Conservation (phyloP, 495 filamentous ascomycete species). For the Xylaria palmicola region DNA sequence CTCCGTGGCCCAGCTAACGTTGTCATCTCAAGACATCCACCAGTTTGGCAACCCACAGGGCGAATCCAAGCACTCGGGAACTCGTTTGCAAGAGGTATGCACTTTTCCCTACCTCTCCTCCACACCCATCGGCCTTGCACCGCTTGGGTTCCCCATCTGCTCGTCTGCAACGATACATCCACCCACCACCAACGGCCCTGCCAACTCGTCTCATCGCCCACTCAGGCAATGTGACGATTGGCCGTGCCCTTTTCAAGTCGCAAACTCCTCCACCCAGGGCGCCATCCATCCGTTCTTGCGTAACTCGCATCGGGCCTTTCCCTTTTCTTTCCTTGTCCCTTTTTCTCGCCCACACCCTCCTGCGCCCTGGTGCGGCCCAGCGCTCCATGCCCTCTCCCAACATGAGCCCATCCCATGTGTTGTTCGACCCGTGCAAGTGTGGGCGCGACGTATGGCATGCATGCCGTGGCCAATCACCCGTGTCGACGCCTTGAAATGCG, state of each 20-base stretch:
- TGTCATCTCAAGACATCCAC: slow-evolving; percentile 24
- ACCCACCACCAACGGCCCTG: slow-evolving; percentile 29
- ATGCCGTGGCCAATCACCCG: slow-evolving; percentile 29
- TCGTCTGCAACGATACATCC: slow-evolving; percentile 37
- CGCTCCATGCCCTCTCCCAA: slow-evolving; percentile 25
- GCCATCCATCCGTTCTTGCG: slow-evolving; percentile 34
- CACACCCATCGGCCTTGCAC: slow-evolving; percentile 19
- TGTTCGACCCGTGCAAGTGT: slow-evolving; percentile 29
- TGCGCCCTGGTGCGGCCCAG: slow-evolving; percentile 23
- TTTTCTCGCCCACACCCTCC: slow-evolving; percentile 32
- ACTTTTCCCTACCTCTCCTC: slow-evolving; percentile 17
- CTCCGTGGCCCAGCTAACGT: slow-evolving; percentile 18
- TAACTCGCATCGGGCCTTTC: slow-evolving; percentile 36
- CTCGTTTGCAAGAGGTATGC: slow-evolving; percentile 31
- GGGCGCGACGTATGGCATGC: slow-evolving; percentile 26
- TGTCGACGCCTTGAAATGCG: slow-evolving; percentile 30
- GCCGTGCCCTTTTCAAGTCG: slow-evolving; percentile 29
- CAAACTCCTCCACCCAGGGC: slow-evolving; percentile 32
- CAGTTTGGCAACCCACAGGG: slow-evolving; percentile 29
- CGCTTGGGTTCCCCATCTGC: slow-evolving; percentile 28
- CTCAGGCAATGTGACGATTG: slow-evolving; percentile 33
- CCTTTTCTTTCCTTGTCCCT: slow-evolving; percentile 32
- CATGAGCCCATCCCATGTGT: slow-evolving; percentile 30
- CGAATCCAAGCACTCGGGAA: slow-evolving; percentile 35
- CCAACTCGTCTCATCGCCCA: slow-evolving; percentile 29